Base-by-base conservation (phyloP, 148 eudicot genomes). In the Hydrangea macrophylla region DNA sequence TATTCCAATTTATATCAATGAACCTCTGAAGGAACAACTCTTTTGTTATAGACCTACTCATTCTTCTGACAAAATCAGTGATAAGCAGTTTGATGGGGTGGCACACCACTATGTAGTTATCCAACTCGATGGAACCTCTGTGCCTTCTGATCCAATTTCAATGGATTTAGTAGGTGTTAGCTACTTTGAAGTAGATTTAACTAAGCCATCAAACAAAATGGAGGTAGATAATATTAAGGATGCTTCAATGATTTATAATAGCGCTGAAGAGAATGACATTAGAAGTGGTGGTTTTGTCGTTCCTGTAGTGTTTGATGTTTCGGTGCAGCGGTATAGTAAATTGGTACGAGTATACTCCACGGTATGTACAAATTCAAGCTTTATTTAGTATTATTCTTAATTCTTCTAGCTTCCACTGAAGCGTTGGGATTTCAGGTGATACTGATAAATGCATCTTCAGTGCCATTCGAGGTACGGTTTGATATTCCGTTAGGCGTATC, bases 161-260 rank as follows among this genome's bases (percentile, higher is more conserved):
- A 88, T 94, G 90, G 99, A 94, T 83, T 89, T 90, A 74, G 99
- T 89, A 53, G 99, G 99, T 62, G 89, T 84, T 11, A 86, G 89
- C 64, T 91, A 81, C 73, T 88, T 94, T 74, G 92, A 87, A 78
- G 91, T 85, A 13, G 86, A 90, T 72, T 94, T 90, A 83, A 90
- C 99, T 17, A 85, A 87, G 67, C 73, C 83, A 33, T 63, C 75
- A 17, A 55, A 61, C 55, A 77, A 67, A 64, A 59, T 66, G 13
- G 80, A 73, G 45, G 75, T 56, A 58, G 67, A 70, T 10, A 58
- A 66, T 37, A 25, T 23, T 42, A 15, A 54, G 17, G 76, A 76
- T 71, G 32, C n/a, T 61, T 62, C 32, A 15, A 70, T 69, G 30
- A 68, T 70, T 40, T 73, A 58, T 67, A 67, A 68, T 66, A 30